Evolutionary conservation across 1,284 basidiomycete genomes (phyloP), one percentile per base, ranked within the genome.

Genomic region (Apiotrichum gracile): DNA sequence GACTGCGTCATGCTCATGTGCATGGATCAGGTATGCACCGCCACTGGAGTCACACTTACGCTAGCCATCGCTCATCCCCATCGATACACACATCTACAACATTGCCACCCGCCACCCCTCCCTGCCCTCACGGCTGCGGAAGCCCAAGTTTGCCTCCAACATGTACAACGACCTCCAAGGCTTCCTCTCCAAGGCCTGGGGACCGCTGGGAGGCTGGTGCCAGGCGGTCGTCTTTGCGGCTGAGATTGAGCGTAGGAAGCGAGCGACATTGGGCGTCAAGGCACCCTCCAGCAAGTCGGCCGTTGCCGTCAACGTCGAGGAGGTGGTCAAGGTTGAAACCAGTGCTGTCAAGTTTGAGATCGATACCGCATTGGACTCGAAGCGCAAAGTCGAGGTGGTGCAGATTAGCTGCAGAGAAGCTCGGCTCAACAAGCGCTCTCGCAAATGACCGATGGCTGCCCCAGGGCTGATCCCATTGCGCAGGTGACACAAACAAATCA

Each of bases 1-100:
- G 94, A 97, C 69, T 99, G 96, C 68, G 80, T 98, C 31, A 76
- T 97, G 49, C 78, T 99, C 24, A 97, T 98, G 88, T 91, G 90
- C 62, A 73, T 97, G 51, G 90, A 97, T 73, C 91, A 96, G 80
- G 87, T 88, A 62, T 8, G 74, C 60, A 4, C 7, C n/a, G 12
- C 10, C 4, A 27, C n/a, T 35, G 21, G 4, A 4, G n/a, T 12
- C 14, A 33, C 38, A n/a, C 47, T 19, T 12, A 27, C 9, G 1
- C 51, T 14, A 92, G 89, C 79, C 76, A 61, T 85, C 88, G 55
- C 83, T 91, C 10, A 82, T 96, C 13, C 93, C 93, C 3, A 87
- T 96, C 44, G 92, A 97, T 67, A 94, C 91, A 0, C 92, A 96
- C 67, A 86, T 96, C 16, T 79, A 87, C 60, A 86, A 91, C 64